A percentile compares a stretch with the other conserved stretches of the same genome.
These are phyloP conservation scores for Cladosporium phlei DNA, from an alignment of 2,329 filamentous ascomycete species.

Conservation along the genomic window DNA sequence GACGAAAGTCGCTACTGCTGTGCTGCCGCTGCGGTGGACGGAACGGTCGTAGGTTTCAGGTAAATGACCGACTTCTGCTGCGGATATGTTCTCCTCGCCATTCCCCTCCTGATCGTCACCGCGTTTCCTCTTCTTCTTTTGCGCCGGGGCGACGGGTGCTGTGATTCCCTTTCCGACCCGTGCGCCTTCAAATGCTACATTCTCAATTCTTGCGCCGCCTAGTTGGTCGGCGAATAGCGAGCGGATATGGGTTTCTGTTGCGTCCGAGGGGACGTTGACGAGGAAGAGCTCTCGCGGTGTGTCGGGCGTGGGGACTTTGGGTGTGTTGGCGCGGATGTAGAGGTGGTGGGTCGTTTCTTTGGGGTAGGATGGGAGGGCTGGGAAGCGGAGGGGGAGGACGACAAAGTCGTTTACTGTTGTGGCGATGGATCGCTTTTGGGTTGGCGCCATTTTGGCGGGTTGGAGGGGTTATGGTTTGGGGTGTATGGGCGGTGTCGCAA, in stretches of 20 bases:
- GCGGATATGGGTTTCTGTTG: slow-evolving; percentile 71
- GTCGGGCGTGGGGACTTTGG: slow-evolving; percentile 68
- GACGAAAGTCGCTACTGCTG: slow-evolving; percentile 76
- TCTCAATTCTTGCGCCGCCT: slow-evolving; percentile 72
- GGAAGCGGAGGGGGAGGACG: slow-evolving; percentile 64
- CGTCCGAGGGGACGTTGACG: slow-evolving; percentile 83
- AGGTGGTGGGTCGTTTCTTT: slow-evolving; percentile 69
- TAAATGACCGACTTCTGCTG: slow-evolving; percentile 47
- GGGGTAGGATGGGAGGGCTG: slow-evolving; percentile 58
- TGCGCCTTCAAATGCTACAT: slow-evolving; percentile 67
- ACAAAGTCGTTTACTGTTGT: slow-evolving; percentile 57
- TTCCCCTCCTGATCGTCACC: slow-evolving; percentile 35
- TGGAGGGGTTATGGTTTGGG: background rate
- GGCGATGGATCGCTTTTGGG: slow-evolving; percentile 15
- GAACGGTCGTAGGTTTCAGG: slow-evolving; percentile 69
- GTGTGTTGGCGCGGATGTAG: slow-evolving; percentile 78
- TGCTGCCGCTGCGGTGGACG: slow-evolving; percentile 68
- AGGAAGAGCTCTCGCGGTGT: slow-evolving; percentile 79
- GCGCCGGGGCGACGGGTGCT: slow-evolving; percentile 32
- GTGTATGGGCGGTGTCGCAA: background rate
- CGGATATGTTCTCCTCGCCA: slow-evolving; percentile 17
- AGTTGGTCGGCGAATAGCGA: slow-evolving; percentile 70
- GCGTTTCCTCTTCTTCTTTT: slow-evolving; percentile 56
- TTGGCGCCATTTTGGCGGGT: slow-evolving; percentile 16
- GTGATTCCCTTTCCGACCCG: slow-evolving; percentile 39